A percentile compares a stretch with the other conserved stretches of the same genome.
Conservation (phyloP, 2,329 filamentous ascomycete genomes). For the Epichloe elymi region DNA sequence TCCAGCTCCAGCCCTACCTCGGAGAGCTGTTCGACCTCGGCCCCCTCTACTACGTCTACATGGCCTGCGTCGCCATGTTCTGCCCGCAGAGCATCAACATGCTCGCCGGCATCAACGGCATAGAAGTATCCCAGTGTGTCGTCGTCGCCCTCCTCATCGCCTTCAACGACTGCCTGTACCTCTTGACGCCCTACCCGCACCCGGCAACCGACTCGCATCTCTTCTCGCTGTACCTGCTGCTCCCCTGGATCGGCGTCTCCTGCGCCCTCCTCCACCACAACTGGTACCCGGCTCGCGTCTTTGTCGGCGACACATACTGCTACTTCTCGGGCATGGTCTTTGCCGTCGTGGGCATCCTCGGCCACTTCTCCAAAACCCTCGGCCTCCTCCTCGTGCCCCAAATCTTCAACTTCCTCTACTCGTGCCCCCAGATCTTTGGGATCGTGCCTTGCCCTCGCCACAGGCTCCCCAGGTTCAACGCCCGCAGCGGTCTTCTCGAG, state of each 20-base stretch:
- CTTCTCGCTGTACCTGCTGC: conserved; percentile 86
- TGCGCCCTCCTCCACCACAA: conserved; percentile 79
- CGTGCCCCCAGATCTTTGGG: conserved; percentile 78
- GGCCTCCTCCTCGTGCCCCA: conserved; percentile 84
- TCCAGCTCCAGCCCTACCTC: conserved; percentile 71
- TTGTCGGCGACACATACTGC: conserved; percentile 97
- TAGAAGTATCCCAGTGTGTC: conserved; percentile 89
- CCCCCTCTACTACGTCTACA: conserved; percentile 84
- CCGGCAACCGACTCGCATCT: conserved; percentile 92
- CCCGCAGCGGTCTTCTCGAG: conserved; percentile 71
- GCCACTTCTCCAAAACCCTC: conserved; percentile 96
- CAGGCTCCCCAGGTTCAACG: conserved; percentile 79
- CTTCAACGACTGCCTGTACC: conserved; percentile 79
- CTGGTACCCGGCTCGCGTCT: conserved; percentile 89
- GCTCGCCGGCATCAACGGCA: conserved; percentile 96
- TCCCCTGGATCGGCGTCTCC: conserved; percentile 90
- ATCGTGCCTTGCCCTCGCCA: conserved; percentile 87
- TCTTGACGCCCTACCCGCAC: conserved; percentile 72
- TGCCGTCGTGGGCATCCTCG: conserved; percentile 88
- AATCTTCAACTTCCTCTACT: conserved; percentile 94
- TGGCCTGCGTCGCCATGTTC: conserved; percentile 93
- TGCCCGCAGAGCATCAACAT: conserved; percentile 99
- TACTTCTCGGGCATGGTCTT: conserved; percentile 99
- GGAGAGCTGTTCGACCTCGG: conserved; percentile 77
- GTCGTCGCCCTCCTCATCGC: conserved; percentile 76